Conservation (phyloP, 2,329 filamentous ascomycete species). For the Alternaria arbusti region DNA sequence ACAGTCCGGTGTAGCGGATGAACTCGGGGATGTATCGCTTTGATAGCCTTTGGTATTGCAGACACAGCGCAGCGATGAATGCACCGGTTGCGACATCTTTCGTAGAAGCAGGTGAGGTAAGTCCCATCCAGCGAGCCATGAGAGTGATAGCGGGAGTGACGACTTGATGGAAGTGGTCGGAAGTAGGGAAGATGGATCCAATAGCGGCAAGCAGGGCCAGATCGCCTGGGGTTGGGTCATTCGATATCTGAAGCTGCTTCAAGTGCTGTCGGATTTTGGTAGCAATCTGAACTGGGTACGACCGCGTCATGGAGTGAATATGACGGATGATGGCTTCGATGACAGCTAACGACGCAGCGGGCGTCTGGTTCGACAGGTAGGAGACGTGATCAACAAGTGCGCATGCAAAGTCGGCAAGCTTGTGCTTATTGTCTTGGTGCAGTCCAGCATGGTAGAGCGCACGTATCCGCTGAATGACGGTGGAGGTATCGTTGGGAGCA, state of each 20-base stretch:
- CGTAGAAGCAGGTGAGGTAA: slow-evolving; percentile 71
- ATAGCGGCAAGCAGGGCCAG: slow-evolving; percentile 84
- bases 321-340: slow-evolving; percentile 86
- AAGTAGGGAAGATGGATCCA: slow-evolving; percentile 86
- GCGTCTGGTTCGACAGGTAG: slow-evolving; percentile 60
- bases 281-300: slow-evolving; percentile 78
- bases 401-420: slow-evolving; percentile 72
- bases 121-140: slow-evolving; percentile 82
- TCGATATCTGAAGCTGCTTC: slow-evolving; percentile 59
- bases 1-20: slow-evolving; percentile 80
- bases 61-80: slow-evolving; percentile 77
- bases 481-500: slow-evolving; percentile 70
- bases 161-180: slow-evolving; percentile 96
- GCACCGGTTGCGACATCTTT: slow-evolving; percentile 74
- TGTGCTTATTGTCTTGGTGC: slow-evolving; percentile 81
- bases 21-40: slow-evolving; percentile 91
- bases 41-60: slow-evolving; percentile 83
- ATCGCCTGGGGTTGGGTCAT: slow-evolving; percentile 70
- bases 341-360: slow-evolving; percentile 67
- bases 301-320: slow-evolving; percentile 89
- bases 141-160: slow-evolving; percentile 87
- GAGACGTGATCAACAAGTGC: slow-evolving; percentile 71
- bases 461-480: slow-evolving; percentile 85
- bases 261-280: slow-evolving; percentile 79
- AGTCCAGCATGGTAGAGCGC: slow-evolving; percentile 92